Evolutionary conservation across 208 protist genomes (phyloP), one percentile per base, ranked within the genome.

Genomic region (Herpetomonas tarakana): DNA sequence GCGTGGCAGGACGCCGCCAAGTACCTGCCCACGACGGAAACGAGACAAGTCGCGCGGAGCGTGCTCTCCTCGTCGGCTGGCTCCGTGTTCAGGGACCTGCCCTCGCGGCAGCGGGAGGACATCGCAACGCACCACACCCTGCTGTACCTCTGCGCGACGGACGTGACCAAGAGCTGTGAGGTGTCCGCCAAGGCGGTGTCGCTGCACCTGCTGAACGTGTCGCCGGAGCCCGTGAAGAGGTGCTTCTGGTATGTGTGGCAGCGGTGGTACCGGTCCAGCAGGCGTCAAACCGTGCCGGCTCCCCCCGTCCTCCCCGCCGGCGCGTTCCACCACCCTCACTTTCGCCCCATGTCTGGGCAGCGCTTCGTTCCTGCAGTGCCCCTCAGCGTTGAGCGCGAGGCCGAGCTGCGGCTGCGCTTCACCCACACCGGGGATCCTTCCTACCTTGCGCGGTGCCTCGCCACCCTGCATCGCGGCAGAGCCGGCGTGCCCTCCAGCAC

Each of bases 61-160:
- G 9, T 41, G 35, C 14, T 41, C 9, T n/a, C n/a, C n/a, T n/a
- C n/a, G n/a, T n/a, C n/a, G n/a, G n/a, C n/a, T n/a, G n/a, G n/a
- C n/a, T 18, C 9, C 35, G 35, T 41, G 9, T 14, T 14, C 35
- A 6, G 35, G 9, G 9, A 18, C 35, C 9, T 41, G 35, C 35
- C 35, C 9, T 14, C 14, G 9, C 9, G 9, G 9, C 35, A 41
- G n/a, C 46, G n/a, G n/a, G n/a, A 26, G 18, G 29, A 16, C 14
- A 21, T 16, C 27, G 60, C 47, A 30, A 2, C 27, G 19, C n/a
- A 30, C 6, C 49, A 58, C 35, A 22, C 63, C 26, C 50, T 74
- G 52, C 54, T 74, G 18, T 50, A 25, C 21, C 44, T 79, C 19
- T 79, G 71, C 46, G 60, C 61, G 3, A 46, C 46, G 7, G 65